A percentile compares a stretch with the other conserved stretches of the same genome.
These are phyloP conservation scores for Nothophytophthora sp. DNA, from an alignment of 352 stramenopile species.

Conservation along the genomic window DNA sequence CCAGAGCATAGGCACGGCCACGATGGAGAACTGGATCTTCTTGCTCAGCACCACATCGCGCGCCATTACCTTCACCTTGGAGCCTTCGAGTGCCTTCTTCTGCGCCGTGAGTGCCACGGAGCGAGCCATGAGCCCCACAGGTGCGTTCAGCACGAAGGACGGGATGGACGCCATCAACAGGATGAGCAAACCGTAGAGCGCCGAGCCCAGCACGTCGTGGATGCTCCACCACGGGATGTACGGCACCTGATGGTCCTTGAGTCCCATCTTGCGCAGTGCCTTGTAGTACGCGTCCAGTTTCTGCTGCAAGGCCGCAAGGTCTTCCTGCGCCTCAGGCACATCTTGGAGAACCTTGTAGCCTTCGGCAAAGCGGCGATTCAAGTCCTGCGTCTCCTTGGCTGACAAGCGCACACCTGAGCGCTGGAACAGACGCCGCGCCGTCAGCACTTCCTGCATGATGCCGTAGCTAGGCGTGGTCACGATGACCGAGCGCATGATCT, in stretches of 20 bases:
- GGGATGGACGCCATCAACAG: conserved; percentile 90
- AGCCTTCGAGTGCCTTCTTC: conserved; percentile 84
- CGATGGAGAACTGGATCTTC: conserved; percentile 93
- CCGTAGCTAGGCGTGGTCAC: conserved; percentile 98
- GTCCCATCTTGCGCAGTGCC: conserved; percentile 83
- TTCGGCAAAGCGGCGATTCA: conserved; percentile 92
- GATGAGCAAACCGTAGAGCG: conserved; percentile 82
- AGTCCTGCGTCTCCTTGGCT: conserved; percentile 90
- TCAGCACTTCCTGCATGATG: conserved; percentile 95
- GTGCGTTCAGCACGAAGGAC: conserved; percentile 92
- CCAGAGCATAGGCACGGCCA: conserved; percentile 89
- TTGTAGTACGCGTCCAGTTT: conserved; percentile 88
- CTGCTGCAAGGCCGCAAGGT: conserved; percentile 62
- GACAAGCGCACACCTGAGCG: conserved; percentile 82
- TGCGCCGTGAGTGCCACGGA: conserved; percentile 74
- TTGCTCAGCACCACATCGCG: conserved; percentile 92
- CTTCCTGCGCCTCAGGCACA: conserved; percentile 55
- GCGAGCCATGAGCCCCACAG: conserved; percentile 86
- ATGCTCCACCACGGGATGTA: conserved; percentile 89
- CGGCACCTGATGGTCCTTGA: conserved; percentile 92
- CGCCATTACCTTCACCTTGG: conserved; percentile 91
- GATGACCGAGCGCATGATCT: conserved; percentile 92
- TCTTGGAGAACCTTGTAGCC: conserved; percentile 86
- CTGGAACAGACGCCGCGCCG: conserved; percentile 94
- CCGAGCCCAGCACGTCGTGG: conserved; percentile 89